phyloP scores from a whole-genome alignment of 169 alveolate species.

The Cryptosporidium sp. region DNA sequence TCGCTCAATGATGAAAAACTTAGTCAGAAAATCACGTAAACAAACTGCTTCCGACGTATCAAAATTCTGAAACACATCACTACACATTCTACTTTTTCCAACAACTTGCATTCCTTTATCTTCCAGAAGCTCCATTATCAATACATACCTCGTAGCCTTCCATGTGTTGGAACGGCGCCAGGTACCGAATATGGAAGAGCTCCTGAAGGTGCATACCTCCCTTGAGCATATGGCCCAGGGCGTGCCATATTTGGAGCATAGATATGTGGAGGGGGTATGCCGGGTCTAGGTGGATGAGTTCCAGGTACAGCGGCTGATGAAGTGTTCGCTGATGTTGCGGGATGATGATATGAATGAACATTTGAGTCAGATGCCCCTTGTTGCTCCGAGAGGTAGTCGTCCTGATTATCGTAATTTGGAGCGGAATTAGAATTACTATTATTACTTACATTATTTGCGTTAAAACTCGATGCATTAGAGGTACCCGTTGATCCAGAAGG shows the following conservation, averaged over 20 bases:
- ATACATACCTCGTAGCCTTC: slow-evolving; percentile 64
- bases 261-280: slow-evolving; percentile 13
- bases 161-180: slow-evolving; percentile 65
- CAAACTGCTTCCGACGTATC: not conserved
- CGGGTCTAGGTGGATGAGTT: slow-evolving; percentile 24
- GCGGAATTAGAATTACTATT: slow-evolving; percentile 10
- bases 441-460: slow-evolving; percentile 1
- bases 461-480: not conserved
- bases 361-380: slow-evolving; percentile 14
- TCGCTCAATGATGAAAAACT: not conserved
- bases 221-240: slow-evolving; percentile 73
- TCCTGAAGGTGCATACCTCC: slow-evolving; percentile 74
- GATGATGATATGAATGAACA: slow-evolving; percentile 45
- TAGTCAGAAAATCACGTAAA: slow-evolving; percentile 4
- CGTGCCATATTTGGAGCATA: slow-evolving; percentile 31
- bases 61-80: slow-evolving; percentile 14
- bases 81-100: not conserved
- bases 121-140: not conserved
- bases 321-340: not conserved
- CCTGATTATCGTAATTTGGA: slow-evolving; percentile 10
- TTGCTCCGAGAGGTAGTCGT: not conserved
- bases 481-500: not conserved
- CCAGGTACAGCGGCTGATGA: slow-evolving; percentile 11
- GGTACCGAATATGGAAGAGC: slow-evolving; percentile 65
- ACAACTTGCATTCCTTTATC: not conserved